Evolutionary conservation across 441 rosid species (phyloP).

Genomic region (Syzygium syzygioides): DNA sequence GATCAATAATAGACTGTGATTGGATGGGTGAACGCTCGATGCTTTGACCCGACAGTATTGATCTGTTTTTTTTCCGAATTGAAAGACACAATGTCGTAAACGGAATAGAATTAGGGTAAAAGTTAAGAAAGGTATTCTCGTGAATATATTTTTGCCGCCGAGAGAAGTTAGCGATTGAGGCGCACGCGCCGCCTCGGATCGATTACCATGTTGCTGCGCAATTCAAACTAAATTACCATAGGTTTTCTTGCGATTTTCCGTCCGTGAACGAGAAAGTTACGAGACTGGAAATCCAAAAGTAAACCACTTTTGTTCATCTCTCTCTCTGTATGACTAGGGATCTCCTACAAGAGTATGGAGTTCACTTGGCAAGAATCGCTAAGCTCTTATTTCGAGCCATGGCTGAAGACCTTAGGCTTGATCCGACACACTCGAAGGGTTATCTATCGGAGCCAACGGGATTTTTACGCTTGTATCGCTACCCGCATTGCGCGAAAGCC

Average conservation of each 20-base stretch:
- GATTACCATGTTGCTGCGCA: not conserved
- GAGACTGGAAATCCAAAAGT: not conserved
- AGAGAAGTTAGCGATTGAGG: not conserved
- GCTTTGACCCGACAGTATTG: not conserved
- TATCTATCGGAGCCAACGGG: slow-evolving; percentile 52
- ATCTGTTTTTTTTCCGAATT: not conserved
- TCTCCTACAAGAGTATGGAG: slow-evolving; percentile 59
- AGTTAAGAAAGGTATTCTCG: not conserved
- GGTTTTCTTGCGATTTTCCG: not conserved
- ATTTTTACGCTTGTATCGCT: slow-evolving; percentile 46
- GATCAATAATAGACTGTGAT: not conserved
- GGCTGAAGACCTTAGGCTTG: slow-evolving; percentile 33
- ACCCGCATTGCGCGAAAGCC: slow-evolving; percentile 24
- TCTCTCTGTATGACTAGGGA: slow-evolving; percentile 1
- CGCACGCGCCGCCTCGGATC: accelerated
- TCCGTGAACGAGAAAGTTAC: not conserved
- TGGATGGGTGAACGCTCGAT: not conserved
- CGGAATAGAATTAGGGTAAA: not conserved
- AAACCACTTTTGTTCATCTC: not conserved
- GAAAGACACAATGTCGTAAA: not conserved
- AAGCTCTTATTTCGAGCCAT: slow-evolving; percentile 38
- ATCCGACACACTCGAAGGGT: slow-evolving; percentile 11
- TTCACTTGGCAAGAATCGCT: slow-evolving; percentile 44
- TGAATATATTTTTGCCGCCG: not conserved
- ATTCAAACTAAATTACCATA: not conserved